Evolutionary conservation across 805 yeast species (phyloP).

Genomic region (Suhomyces tanzawaensis): DNA sequence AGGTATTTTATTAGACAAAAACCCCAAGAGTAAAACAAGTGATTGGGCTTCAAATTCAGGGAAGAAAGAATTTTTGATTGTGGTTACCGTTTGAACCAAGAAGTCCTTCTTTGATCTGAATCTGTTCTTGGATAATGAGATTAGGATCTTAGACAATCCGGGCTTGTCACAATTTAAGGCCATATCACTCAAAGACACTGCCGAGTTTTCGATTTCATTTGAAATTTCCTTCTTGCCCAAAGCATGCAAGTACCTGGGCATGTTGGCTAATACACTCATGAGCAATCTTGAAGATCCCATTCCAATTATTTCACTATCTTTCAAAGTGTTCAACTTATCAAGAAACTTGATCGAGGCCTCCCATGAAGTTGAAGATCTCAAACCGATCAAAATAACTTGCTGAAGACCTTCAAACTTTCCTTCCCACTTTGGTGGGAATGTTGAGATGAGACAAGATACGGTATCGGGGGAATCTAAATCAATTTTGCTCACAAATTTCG

Average conservation of each 20-base stretch:
- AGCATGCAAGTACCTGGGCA: slow-evolving; percentile 84
- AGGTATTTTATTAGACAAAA: slow-evolving; percentile 67
- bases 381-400: slow-evolving; percentile 72
- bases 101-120: slow-evolving; percentile 92
- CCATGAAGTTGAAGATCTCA: slow-evolving; percentile 77
- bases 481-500: slow-evolving; percentile 81
- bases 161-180: slow-evolving; percentile 57
- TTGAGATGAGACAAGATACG: slow-evolving; percentile 74
- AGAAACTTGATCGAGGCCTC: slow-evolving; percentile 73
- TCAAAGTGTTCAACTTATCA: slow-evolving; percentile 64
- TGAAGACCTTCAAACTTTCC: slow-evolving; percentile 90
- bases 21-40: slow-evolving; percentile 71
- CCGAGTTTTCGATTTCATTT: slow-evolving; percentile 47
- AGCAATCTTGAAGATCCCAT: slow-evolving; percentile 66
- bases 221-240: slow-evolving; percentile 53
- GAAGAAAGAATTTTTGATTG: slow-evolving; percentile 66
- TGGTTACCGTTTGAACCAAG: slow-evolving; percentile 71
- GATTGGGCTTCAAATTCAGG: slow-evolving; percentile 73
- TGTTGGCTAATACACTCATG: slow-evolving; percentile 68
- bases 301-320: slow-evolving; percentile 76
- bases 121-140: slow-evolving; percentile 71
- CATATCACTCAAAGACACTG: slow-evolving; percentile 49
- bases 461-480: slow-evolving; percentile 84
- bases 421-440: slow-evolving; percentile 95
- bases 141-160: slow-evolving; percentile 66